Base-by-base conservation (phyloP, 2,329 filamentous ascomycete species). In the Elsinoe necatrix region DNA sequence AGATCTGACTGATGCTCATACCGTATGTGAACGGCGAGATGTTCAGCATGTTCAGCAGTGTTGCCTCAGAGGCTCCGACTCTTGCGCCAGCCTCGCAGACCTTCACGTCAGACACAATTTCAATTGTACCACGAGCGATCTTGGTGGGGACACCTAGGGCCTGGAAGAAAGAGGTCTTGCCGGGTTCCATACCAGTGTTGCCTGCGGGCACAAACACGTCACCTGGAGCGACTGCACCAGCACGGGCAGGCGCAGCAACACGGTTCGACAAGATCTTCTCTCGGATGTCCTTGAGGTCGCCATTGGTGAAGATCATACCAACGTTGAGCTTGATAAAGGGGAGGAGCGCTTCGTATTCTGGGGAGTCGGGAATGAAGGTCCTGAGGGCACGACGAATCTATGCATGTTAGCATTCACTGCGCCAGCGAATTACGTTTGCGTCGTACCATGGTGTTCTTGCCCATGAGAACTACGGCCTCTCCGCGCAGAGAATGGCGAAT, bases 141-240 rank as follows among this genome's bases (percentile, higher is more conserved):
- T 98, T 98, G 84, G 93, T 98, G 74, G 93, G 93, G 75, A 98
- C 90, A 89, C 92, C 92, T 78, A 98, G 93, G 71, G 93, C 93
- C 86, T 98, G 93, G 91, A 98, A 98, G 90, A 98, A 98, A 74
- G 93, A 97, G 72, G 93, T 98, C 88, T 98, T 98, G 78, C 95
- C 95, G 74, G 93, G 95, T 79, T 98, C 93, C 93, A 98, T 98
- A 80, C 93, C 93, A 71, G 93, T 98, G 87, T 98, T 98, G 78
- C 93, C 93, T 68, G 91, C 93, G 66, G 93, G 93, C 67, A 98
- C 76, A 81, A 79, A 98, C 74, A 98, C 93, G 77, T 98, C 95
- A 71, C 73, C 77, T 66, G 95, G 93, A 67, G 93, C 95, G 68
- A 98, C 71, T 71, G 95, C 93, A 86, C 95, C 95, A 71, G 93